phyloP scores from a whole-genome alignment of 805 yeast genomes.

The Saturnispora saitoi region DNA sequence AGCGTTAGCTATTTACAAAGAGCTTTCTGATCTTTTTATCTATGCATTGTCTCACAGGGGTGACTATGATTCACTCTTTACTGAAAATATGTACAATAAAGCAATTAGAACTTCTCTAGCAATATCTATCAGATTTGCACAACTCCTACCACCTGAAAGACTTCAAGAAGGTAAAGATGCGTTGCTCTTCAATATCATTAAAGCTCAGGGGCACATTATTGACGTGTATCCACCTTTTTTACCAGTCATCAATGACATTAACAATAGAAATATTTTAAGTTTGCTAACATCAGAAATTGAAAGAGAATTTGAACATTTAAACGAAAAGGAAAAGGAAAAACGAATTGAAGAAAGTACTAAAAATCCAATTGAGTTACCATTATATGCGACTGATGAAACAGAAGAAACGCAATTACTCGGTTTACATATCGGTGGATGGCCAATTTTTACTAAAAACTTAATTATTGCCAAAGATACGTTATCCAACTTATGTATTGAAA shows the following conservation, averaged over 20 bases:
- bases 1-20: constrained; percentile 22
- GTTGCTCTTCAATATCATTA: constrained; percentile 17
- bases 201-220: constrained; percentile 20
- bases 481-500: constrained; percentile 21
- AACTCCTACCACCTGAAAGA: constrained; percentile 17
- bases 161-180: constrained; percentile 17
- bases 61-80: constrained; percentile 6
- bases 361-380: constrained; percentile 16
- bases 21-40: constrained; percentile 11
- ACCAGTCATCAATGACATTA: constrained; percentile 15
- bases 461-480: constrained; percentile 21
- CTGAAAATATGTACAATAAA: constrained; percentile 13
- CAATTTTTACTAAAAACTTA: constrained; percentile 19
- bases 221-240: constrained; percentile 23
- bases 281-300: constrained; percentile 12
- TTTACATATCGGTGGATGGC: constrained; percentile 24
- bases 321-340: constrained; percentile 7
- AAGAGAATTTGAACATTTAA: constrained; percentile 5
- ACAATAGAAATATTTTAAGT: constrained; percentile 13
- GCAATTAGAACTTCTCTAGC: constrained; percentile 17
- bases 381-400: constrained; percentile 17
- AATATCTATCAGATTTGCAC: constrained; percentile 19
- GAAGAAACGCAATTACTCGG: constrained; percentile 18
- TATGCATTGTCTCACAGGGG: constrained; percentile 10
- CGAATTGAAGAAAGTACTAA: constrained; percentile 14